Percentiles rank a stretch among this genome's conserved stretches.
Conservation (phyloP, 208 protist genomes). For the Leishmania martiniquensis region DNA sequence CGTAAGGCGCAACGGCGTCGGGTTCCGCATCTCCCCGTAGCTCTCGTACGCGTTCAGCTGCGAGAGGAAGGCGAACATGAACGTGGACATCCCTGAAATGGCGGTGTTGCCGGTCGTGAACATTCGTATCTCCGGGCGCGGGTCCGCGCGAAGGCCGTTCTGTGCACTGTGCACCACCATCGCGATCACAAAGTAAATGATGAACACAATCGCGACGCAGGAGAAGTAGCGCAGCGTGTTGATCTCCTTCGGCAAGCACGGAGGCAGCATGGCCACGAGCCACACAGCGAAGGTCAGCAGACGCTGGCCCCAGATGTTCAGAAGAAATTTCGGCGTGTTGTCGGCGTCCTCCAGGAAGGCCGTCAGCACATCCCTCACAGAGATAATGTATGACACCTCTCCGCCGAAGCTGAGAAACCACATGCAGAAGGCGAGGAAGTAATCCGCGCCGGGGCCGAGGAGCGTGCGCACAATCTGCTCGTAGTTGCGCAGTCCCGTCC, state of each 20-base stretch:
- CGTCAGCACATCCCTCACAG: slow-evolving; percentile 57
- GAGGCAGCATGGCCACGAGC: slow-evolving; percentile 71
- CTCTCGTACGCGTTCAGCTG: slow-evolving; percentile 80
- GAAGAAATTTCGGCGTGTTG: slow-evolving; percentile 35
- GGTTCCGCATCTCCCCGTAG: slow-evolving; percentile 66
- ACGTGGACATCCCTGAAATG: slow-evolving; percentile 59
- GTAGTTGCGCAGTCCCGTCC: slow-evolving; percentile 45
- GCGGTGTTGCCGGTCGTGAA: slow-evolving; percentile 57
- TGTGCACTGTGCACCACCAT: slow-evolving; percentile 59
- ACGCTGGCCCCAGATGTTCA: slow-evolving; percentile 38
- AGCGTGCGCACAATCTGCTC: slow-evolving; percentile 49
- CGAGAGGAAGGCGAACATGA: slow-evolving; percentile 72
- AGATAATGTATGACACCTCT: slow-evolving; percentile 76
- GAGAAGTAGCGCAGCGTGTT: slow-evolving; percentile 83
- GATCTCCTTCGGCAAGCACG: slow-evolving; percentile 80
- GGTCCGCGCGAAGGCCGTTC: slow-evolving; percentile 39
- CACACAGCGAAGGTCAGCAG: slow-evolving; percentile 63
- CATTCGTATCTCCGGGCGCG: slow-evolving; percentile 39
- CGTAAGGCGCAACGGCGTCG: slow-evolving; percentile 54
- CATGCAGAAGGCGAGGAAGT: slow-evolving; percentile 61
- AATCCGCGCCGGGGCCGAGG: slow-evolving; percentile 51
- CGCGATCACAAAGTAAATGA: slow-evolving; percentile 74
- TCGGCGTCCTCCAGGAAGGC: slow-evolving; percentile 44
- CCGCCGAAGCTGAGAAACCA: slow-evolving; percentile 60
- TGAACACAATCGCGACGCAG: slow-evolving; percentile 51